phyloP scores from a whole-genome alignment of 2,329 filamentous ascomycete genomes.

The Cercospora sp. region DNA sequence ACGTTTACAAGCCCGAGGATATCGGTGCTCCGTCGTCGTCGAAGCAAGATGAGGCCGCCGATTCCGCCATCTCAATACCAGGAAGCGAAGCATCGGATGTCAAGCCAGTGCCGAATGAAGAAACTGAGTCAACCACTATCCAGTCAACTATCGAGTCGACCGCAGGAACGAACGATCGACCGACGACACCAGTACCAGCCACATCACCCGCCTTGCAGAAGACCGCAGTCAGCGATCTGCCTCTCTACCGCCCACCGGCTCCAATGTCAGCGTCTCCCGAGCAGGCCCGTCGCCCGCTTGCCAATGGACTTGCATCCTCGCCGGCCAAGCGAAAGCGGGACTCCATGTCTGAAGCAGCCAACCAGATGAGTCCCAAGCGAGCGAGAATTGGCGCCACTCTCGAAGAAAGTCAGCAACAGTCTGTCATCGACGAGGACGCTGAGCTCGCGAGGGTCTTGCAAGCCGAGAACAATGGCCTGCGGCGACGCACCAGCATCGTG shows the following conservation, averaged over 20 bases:
- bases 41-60: slow-evolving; percentile 34
- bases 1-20: slow-evolving; percentile 25
- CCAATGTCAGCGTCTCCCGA: slow-evolving; percentile 36
- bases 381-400: slow-evolving; percentile 17
- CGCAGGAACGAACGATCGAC: not conserved
- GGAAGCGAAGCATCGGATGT: slow-evolving; percentile 26
- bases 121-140: not conserved
- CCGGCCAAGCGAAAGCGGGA: slow-evolving; percentile 30
- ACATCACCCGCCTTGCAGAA: slow-evolving; percentile 20
- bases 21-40: slow-evolving; percentile 18
- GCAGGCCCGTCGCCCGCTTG: slow-evolving; percentile 27
- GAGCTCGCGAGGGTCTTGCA: slow-evolving; percentile 24
- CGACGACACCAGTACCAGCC: not conserved
- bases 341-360: slow-evolving; percentile 18
- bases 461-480: slow-evolving; percentile 25
- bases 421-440: slow-evolving; percentile 17
- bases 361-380: slow-evolving; percentile 14
- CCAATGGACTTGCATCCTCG: slow-evolving; percentile 15
- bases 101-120: slow-evolving; percentile 9
- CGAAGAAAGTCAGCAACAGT: slow-evolving; percentile 3
- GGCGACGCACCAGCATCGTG: slow-evolving; percentile 15
- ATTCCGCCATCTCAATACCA: slow-evolving; percentile 35
- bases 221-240: slow-evolving; percentile 23
- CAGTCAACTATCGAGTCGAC: slow-evolving; percentile 14
- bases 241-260: slow-evolving; percentile 35